These are phyloP conservation scores for Aspergillus fructus DNA, from an alignment of 2,329 filamentous ascomycete genomes.

Conservation along the genomic window DNA sequence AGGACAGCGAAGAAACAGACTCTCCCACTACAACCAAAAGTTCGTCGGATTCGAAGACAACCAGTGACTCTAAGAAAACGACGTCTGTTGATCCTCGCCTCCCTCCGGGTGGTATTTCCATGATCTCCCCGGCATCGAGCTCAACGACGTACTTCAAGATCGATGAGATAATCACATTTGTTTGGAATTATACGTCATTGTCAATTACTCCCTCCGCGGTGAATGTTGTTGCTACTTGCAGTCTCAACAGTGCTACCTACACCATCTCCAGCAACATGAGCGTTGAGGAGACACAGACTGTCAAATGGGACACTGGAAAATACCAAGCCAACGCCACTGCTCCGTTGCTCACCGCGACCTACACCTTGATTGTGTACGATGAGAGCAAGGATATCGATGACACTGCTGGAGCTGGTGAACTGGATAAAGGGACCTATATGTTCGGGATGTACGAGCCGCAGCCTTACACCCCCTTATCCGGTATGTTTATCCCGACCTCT, in stretches of 20 bases:
- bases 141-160: conserved; percentile 63
- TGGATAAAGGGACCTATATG: conserved; percentile 53
- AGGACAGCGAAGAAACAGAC: conserved; percentile 5
- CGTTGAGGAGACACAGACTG: conserved; percentile 50
- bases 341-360: conserved; percentile 59
- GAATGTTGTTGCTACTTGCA: conserved; percentile 63
- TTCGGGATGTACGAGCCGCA: conserved; percentile 65
- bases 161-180: conserved; percentile 61
- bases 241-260: conserved; percentile 58
- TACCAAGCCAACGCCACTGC: conserved; percentile 51
- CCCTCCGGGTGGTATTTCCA: conserved; percentile 59
- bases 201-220: conserved; percentile 58
- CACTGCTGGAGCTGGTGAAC: conserved; percentile 54
- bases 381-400: conserved; percentile 53
- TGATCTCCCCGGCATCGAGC: conserved; percentile 58
- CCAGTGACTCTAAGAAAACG: conserved; percentile 24
- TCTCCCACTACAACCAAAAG: conserved; percentile 9
- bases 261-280: conserved; percentile 62
- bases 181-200: conserved; percentile 69
- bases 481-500: conserved; percentile 39
- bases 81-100: conserved; percentile 53
- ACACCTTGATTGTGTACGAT: conserved; percentile 65
- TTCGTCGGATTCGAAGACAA: conserved; percentile 9
- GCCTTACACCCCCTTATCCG: conserved; percentile 49
- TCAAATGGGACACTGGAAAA: conserved; percentile 61